These are phyloP conservation scores for Echium plantagineum DNA, from an alignment of 257 asterid species.

Conservation along the genomic window DNA sequence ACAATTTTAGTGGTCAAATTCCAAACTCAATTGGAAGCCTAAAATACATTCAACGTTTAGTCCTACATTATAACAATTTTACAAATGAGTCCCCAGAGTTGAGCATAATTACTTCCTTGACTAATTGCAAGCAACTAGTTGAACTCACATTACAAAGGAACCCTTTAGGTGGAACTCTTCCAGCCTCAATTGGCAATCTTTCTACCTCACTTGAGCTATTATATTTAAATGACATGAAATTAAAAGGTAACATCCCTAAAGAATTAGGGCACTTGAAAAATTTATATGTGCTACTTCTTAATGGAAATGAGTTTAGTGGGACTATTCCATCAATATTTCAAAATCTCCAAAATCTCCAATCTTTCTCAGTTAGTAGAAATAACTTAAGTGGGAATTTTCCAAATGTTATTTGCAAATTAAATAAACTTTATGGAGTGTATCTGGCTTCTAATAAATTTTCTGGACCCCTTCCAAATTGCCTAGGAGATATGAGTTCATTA, in stretches of 20 bases:
- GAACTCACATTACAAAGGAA: background rate
- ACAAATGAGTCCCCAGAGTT: background rate
- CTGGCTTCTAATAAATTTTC: constrained; percentile 8
- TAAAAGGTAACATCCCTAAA: constrained; percentile 22
- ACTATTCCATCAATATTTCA: background rate
- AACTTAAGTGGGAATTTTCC: constrained; percentile 10
- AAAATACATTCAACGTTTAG: constrained; percentile 7
- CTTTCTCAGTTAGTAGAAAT: background rate
- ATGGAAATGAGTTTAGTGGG: constrained; percentile 6
- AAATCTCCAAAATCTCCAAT: background rate
- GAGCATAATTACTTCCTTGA: constrained; percentile 7
- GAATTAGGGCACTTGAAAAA: constrained; percentile 23
- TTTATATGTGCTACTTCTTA: background rate
- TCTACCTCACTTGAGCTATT: constrained; percentile 13
- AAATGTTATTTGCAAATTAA: constrained; percentile 10
- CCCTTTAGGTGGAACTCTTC: constrained; percentile 14
- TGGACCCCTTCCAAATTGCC: constrained; percentile 23
- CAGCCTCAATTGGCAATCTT: constrained; percentile 23
- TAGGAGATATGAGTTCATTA: too few species aligned
- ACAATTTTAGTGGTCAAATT: constrained; percentile 17
- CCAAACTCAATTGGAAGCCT: constrained; percentile 28
- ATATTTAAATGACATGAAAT: rapidly evolving
- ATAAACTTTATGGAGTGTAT: constrained; percentile 1
- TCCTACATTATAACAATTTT: constrained; percentile 12
- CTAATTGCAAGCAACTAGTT: constrained; percentile 1